Conservation (phyloP, 371 early-diverging fungal species). For the Rhizomucor pusillus region DNA sequence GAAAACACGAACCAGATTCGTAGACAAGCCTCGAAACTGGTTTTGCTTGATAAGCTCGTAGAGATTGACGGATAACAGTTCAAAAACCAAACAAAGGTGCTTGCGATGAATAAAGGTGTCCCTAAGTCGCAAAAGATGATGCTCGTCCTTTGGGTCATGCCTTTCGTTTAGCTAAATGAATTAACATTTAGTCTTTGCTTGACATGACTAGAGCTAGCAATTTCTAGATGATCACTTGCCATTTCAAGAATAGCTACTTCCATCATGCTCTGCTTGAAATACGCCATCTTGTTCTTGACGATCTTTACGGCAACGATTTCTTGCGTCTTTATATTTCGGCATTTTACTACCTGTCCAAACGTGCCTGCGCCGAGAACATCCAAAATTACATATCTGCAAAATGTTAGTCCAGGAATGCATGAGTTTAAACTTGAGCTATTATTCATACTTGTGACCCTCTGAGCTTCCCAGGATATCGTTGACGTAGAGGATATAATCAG, state of each 20-base stretch:
- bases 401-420: neutral
- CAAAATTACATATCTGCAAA: slow-evolving; percentile 71
- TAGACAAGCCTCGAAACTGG: slow-evolving; percentile 91
- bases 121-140: slow-evolving; percentile 81
- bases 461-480: slow-evolving; percentile 81
- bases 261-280: slow-evolving; percentile 93
- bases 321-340: slow-evolving; percentile 81
- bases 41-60: slow-evolving; percentile 98
- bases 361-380: slow-evolving; percentile 96
- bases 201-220: too few species aligned
- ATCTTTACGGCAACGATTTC: slow-evolving; percentile 93
- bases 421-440: neutral
- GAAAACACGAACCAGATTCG: slow-evolving; percentile 84
- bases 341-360: slow-evolving; percentile 97
- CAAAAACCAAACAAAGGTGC: slow-evolving; percentile 96
- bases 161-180: slow-evolving; percentile 69
- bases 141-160: slow-evolving; percentile 77
- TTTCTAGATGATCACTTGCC: slow-evolving; percentile 29
- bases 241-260: slow-evolving; percentile 89
- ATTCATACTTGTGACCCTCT: slow-evolving; percentile 69
- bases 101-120: slow-evolving; percentile 92
- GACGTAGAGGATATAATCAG: slow-evolving; percentile 92
- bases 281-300: slow-evolving; percentile 92
- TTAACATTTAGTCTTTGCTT: neutral
- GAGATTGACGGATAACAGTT: slow-evolving; percentile 92